Conservation (phyloP, 1,284 basidiomycete species). For the Cryptococcus amylolentus region DNA sequence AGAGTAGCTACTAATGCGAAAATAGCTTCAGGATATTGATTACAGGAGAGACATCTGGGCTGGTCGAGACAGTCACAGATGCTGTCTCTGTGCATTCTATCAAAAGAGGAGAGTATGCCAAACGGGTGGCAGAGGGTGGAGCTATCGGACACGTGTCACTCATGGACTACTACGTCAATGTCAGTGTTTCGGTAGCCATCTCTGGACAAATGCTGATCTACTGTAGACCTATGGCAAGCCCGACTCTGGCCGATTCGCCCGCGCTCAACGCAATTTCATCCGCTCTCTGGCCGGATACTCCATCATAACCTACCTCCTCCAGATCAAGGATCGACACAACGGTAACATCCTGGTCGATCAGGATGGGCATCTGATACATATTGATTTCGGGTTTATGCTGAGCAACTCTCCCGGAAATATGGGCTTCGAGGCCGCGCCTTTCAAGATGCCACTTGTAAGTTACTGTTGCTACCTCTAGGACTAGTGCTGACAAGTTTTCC, state of each 20-base stretch:
- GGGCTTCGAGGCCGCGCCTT: conserved; percentile 97
- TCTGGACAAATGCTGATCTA: not conserved
- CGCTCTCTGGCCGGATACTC: conserved; percentile 94
- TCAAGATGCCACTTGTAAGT: conserved; percentile 74
- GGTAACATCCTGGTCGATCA: conserved; percentile 96
- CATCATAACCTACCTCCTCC: conserved; percentile 88
- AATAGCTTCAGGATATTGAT: conserved; percentile 77
- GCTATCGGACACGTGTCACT: conserved; percentile 75
- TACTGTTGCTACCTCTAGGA: not conserved
- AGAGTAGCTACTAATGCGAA: not conserved
- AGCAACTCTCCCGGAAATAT: conserved; percentile 96
- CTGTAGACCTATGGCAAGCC: conserved; percentile 82
- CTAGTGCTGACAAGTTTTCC: not conserved
- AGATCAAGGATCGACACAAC: conserved; percentile 98
- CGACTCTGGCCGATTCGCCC: conserved; percentile 74
- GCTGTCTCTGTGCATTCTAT: conserved; percentile 98
- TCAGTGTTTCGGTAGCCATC: conserved; percentile 48
- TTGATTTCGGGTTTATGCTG: conserved; percentile 99
- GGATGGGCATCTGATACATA: conserved; percentile 77
- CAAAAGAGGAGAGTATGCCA: conserved; percentile 96
- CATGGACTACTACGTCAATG: conserved; percentile 82
- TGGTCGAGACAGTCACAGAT: conserved; percentile 94
- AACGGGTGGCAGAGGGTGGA: conserved; percentile 71
- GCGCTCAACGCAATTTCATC: conserved; percentile 86
- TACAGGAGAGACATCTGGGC: conserved; percentile 84